These are phyloP conservation scores for Diophrys appendiculata DNA, from an alignment of 73 alveolate species.

Conservation along the genomic window DNA sequence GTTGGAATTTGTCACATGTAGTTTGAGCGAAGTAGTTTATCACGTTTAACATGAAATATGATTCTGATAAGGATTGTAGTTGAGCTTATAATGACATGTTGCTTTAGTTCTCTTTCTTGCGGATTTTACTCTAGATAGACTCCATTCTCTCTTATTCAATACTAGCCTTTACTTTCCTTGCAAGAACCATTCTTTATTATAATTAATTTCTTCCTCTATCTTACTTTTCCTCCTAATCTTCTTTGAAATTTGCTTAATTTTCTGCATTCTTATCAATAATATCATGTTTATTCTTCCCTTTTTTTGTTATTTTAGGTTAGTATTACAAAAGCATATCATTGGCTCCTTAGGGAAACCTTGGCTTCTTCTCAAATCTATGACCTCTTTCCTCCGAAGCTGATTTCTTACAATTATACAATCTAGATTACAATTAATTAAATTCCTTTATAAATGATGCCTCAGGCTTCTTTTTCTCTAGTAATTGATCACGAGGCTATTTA, in stretches of 20 bases:
- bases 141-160: neutral
- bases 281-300: neutral
- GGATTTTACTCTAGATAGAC: neutral
- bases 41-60: neutral
- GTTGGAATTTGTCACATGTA: neutral
- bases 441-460: neutral
- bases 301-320: neutral
- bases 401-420: neutral
- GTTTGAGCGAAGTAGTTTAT: neutral
- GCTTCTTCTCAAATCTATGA: neutral
- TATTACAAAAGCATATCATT: neutral
- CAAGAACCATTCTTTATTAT: no score
- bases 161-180: no score
- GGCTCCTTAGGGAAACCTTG: neutral
- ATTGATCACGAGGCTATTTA: neutral
- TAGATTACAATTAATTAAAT: no score
- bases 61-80: neutral
- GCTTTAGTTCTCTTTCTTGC: neutral
- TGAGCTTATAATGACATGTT: no score
- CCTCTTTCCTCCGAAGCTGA: neutral
- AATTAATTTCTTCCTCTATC: no score
- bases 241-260: neutral
- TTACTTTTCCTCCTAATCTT: no score
- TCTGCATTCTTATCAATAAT: neutral
- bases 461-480: neutral